These are phyloP conservation scores for Tetrahymena borealis DNA, from an alignment of 73 alveolate species.

Conservation along the genomic window DNA sequence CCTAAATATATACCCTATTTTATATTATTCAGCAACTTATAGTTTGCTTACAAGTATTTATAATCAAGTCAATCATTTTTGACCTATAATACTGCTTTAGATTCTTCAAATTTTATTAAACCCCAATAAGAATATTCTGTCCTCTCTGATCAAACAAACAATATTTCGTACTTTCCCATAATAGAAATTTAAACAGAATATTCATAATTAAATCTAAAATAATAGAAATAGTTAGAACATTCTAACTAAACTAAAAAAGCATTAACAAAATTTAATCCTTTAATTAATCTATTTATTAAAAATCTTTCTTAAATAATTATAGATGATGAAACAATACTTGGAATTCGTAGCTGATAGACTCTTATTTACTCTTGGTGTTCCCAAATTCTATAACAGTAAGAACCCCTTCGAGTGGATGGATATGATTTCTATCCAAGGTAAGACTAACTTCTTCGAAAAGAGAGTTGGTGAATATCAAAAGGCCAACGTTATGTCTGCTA, in stretches of 20 bases:
- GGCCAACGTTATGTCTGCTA: slow-evolving; percentile 43
- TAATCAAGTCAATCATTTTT: neutral
- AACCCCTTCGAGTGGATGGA: slow-evolving; percentile 98
- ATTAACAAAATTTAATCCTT: too few species aligned
- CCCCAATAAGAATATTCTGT: neutral
- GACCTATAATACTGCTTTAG: neutral
- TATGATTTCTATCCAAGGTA: slow-evolving; percentile 87
- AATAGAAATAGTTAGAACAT: neutral
- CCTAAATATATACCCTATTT: neutral
- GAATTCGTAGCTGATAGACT: slow-evolving; percentile 92
- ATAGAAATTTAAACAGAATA: neutral
- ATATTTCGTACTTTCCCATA: neutral
- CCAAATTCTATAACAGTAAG: slow-evolving; percentile 58
- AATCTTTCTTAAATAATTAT: neutral
- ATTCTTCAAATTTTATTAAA: neutral
- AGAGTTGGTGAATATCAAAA: slow-evolving; percentile 71
- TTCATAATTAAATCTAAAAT: neutral
- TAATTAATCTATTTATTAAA: neutral
- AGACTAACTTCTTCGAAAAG: slow-evolving; percentile 93
- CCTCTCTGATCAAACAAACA: neutral
- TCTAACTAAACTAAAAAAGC: too few species aligned
- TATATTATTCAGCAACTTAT: neutral
- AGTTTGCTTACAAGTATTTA: neutral
- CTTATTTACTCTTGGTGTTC: slow-evolving; percentile 67
- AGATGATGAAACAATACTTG: slow-evolving; percentile 76